A percentile compares a stretch with the other conserved stretches of the same genome.
Evolutionary conservation across 2,329 filamentous ascomycete species (phyloP).

Genomic region (Cordyceps cateniannulata): DNA sequence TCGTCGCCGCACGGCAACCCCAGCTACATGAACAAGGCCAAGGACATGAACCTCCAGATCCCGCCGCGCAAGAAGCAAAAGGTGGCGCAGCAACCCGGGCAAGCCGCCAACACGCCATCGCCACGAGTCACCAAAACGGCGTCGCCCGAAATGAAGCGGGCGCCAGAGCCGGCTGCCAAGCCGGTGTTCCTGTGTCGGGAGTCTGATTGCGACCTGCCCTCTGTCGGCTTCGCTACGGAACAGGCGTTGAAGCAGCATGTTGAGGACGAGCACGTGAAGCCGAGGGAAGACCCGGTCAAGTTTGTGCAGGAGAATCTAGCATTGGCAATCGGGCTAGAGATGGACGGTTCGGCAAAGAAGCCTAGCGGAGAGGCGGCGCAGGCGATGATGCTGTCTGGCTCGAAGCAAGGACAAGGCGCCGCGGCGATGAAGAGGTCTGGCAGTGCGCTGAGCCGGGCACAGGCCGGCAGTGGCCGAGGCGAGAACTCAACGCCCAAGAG

Average conservation of each 20-base stretch:
- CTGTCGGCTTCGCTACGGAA: constrained; percentile 45
- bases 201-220: constrained; percentile 45
- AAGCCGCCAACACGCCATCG: constrained; percentile 36
- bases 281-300: constrained; percentile 46
- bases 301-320: constrained; percentile 47
- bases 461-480: constrained; percentile 21
- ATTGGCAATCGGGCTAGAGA: constrained; percentile 43
- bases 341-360: constrained; percentile 39
- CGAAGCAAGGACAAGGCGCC: constrained; percentile 42
- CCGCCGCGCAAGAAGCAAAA: constrained; percentile 52
- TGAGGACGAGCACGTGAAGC: constrained; percentile 54
- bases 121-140: constrained; percentile 41
- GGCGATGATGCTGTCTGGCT: constrained; percentile 34
- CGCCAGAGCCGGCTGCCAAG: constrained; percentile 30
- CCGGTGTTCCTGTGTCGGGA: constrained; percentile 46
- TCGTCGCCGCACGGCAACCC: constrained; percentile 55
- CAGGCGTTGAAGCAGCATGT: constrained; percentile 47
- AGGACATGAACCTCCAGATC: constrained; percentile 49
- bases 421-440: constrained; percentile 43
- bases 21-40: constrained; percentile 44
- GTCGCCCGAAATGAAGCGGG: constrained; percentile 38
- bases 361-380: constrained; percentile 9
- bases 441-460: constrained; percentile 37
- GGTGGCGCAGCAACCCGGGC: constrained; percentile 39
- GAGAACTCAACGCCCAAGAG: constrained; percentile 23